Percentiles rank a stretch among this genome's conserved stretches.
Conservation (phyloP, 257 asterid species). For the Solanum clarkiae region DNA sequence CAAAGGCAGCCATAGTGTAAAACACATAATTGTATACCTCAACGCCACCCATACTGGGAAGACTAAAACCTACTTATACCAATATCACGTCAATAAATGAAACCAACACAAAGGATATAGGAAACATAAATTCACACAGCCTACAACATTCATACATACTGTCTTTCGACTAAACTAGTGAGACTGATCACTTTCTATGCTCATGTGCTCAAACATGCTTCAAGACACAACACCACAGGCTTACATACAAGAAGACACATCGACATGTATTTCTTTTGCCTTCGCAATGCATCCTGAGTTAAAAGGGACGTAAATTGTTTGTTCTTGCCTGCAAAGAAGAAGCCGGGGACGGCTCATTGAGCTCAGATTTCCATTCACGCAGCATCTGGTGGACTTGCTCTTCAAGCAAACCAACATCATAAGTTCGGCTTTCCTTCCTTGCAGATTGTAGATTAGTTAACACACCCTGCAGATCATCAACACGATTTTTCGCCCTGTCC, state of each 20-base stretch:
- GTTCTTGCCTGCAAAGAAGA: conserved; percentile 71
- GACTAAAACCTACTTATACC: neutral
- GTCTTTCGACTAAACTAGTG: neutral
- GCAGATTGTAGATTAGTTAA: conserved; percentile 76
- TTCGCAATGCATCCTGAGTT: neutral
- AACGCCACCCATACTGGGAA: neutral
- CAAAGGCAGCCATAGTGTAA: conserved; percentile 11
- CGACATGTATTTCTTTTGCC: neutral
- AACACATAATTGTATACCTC: neutral
- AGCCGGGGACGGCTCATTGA: conserved; percentile 85
- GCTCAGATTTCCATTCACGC: conserved; percentile 95
- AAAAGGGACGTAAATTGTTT: neutral
- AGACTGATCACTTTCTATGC: neutral
- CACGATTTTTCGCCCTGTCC: conserved; percentile 87
- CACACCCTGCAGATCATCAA: conserved; percentile 95
- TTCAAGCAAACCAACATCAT: conserved; percentile 74
- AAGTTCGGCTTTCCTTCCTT: conserved; percentile 79
- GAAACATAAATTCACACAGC: neutral
- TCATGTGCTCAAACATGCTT: neutral
- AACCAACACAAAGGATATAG: neutral
- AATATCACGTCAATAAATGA: neutral
- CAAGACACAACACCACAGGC: neutral
- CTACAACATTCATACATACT: neutral
- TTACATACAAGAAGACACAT: neutral
- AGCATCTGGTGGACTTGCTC: conserved; percentile 98